Evolutionary conservation across 108 stramenopile species (phyloP).

Genomic region (Pseudonitzschia delicatissima): DNA sequence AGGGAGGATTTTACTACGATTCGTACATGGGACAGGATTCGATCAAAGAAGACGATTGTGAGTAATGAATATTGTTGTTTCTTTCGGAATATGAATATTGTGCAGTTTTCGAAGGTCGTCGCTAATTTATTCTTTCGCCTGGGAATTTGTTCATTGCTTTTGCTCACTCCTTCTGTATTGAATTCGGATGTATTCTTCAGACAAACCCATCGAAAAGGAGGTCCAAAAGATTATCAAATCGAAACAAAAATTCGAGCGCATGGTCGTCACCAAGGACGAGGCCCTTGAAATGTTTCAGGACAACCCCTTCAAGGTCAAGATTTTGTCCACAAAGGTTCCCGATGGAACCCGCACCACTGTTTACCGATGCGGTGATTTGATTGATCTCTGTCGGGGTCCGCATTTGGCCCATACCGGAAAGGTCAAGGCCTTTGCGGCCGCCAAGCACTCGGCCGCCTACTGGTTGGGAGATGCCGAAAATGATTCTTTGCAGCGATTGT

Average conservation of each 20-base stretch:
- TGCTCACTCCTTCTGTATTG: background rate
- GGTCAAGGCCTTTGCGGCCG: conserved; percentile 94
- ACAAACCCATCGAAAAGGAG: conserved; percentile 74
- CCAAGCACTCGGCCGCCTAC: conserved; percentile 89
- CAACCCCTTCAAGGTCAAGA: conserved; percentile 97
- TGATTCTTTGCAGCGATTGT: conserved; percentile 96
- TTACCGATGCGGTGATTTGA: conserved; percentile 95
- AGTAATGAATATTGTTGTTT: conserved; percentile 25
- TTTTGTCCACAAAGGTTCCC: conserved; percentile 93
- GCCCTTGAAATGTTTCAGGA: conserved; percentile 93
- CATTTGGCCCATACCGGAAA: conserved; percentile 93
- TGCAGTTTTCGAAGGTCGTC: background rate
- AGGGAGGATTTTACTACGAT: conserved; percentile 98
- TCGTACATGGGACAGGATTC: conserved; percentile 94
- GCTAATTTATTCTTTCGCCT: background rate
- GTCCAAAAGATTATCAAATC: conserved; percentile 87
- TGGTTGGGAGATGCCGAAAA: conserved; percentile 98
- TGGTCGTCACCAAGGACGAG: conserved; percentile 98
- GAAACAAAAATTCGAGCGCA: conserved; percentile 97
- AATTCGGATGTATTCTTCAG: conserved; percentile 27
- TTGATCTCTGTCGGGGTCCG: conserved; percentile 98
- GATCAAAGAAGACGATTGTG: conserved; percentile 90
- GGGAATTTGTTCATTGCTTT: background rate
- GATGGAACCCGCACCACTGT: conserved; percentile 96
- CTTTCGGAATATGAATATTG: background rate